These are phyloP conservation scores for Pythium aquatile DNA, from an alignment of 352 stramenopile species.

Conservation along the genomic window DNA sequence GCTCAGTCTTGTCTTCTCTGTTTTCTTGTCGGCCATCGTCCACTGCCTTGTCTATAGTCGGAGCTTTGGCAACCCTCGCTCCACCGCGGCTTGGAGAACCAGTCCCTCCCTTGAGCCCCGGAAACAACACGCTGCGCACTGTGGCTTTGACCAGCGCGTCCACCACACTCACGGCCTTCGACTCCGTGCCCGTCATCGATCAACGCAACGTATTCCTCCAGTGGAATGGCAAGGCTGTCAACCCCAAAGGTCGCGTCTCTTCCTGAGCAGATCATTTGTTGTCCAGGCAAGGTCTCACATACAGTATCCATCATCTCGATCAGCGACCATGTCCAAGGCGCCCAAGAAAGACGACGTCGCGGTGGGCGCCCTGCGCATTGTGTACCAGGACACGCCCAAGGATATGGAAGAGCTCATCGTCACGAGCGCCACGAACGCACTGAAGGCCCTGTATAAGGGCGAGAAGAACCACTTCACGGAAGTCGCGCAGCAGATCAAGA, in stretches of 20 bases:
- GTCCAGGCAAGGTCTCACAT: slow-evolving; percentile 1
- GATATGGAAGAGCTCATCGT: slow-evolving; percentile 75
- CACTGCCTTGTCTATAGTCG: not conserved
- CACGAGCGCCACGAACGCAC: slow-evolving; percentile 67
- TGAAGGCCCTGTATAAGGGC: slow-evolving; percentile 82
- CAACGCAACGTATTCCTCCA: not conserved
- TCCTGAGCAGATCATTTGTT: not conserved
- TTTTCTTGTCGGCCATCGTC: not conserved
- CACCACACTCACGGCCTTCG: slow-evolving; percentile 23
- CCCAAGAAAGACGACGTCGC: slow-evolving; percentile 80
- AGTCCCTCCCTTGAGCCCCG: slow-evolving; percentile 2
- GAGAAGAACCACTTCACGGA: slow-evolving; percentile 85
- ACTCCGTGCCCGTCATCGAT: slow-evolving; percentile 8
- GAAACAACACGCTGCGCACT: slow-evolving; percentile 45
- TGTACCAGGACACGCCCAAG: slow-evolving; percentile 69
- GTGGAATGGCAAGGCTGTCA: not conserved
- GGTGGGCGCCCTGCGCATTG: slow-evolving; percentile 60
- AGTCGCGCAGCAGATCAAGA: slow-evolving; percentile 77
- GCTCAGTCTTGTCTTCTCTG: not conserved
- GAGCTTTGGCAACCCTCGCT: not conserved
- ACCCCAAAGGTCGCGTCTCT: slow-evolving; percentile 9
- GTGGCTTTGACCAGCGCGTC: slow-evolving; percentile 45
- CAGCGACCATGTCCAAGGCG: slow-evolving; percentile 57
- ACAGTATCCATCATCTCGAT: not conserved
- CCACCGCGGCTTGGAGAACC: not conserved